Evolutionary conservation across 768 basidiomycete species (phyloP), one percentile per base, ranked within the genome.

Genomic region (Dentipellis fragilis): DNA sequence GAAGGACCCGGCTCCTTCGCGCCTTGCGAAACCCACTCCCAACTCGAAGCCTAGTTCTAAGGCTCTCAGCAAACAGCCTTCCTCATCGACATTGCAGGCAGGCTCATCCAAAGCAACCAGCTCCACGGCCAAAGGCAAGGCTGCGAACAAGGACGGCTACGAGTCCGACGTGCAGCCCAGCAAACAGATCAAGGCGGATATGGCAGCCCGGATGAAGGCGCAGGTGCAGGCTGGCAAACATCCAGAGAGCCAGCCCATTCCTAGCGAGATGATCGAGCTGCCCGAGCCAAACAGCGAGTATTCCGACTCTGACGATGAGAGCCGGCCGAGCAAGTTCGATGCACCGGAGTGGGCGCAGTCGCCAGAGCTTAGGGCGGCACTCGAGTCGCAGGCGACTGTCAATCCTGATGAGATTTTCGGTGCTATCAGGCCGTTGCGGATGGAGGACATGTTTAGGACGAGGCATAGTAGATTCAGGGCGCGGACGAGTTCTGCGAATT

Each of bases 271-370:
- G 65, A 90, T 94, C 62, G 93, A 93, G 63, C 75, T 99, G 16
- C 94, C 95, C 0, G 95, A 98, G 48, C 93, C 96, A 65, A 87
- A 93, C 64, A 93, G 89, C 71, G 95, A 97, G 64, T 98, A 97
- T 69, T 96, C 93, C 5, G 90, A 94, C 69, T 96, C 93, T 4
- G 95, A 93, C 47, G 92, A 94, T 61, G 93, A 94, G 67, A 83
- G 85, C 61, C 81, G 86, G 17, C 77, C 79, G 42, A 75, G 80
- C 60, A 83, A 81, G n/a, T 85, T 83, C 61, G 79, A 85, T 62
- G 80, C 85, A 57, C 90, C 91, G 2, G 75, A 80, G 21, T 97
- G 95, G 95, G 91, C 93, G 1, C 89, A 94, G 66, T 92, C 90
- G 22, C 93, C 93, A 10, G 85, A 87, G 64, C 78, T 97, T 29